A percentile compares a stretch with the other conserved stretches of the same genome.
Conservation (phyloP, 148 eudicot species). For the Rhododendron williamsianum region DNA sequence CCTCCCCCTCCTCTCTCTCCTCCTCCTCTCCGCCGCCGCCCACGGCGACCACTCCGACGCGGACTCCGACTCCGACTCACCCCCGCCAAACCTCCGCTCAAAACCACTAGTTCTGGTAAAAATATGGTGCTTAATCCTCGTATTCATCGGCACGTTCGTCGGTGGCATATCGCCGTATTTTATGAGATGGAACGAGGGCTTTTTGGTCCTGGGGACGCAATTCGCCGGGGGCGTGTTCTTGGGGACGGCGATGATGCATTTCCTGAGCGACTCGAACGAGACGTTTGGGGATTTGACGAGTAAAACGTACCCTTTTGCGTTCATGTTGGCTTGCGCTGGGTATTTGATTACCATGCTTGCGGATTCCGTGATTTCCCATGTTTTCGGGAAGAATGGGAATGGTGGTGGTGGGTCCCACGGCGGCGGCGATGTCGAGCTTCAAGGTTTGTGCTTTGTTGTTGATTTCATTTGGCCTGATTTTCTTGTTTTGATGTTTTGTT, state of each 20-base stretch:
- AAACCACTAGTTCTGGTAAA: conserved; percentile 42
- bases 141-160: conserved; percentile 43
- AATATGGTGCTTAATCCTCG: conserved; percentile 47
- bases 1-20: conserved; percentile 19
- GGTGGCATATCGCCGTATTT: conserved; percentile 64
- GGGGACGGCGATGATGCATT: conserved; percentile 69
- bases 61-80: conserved; percentile 1
- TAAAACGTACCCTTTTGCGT: conserved; percentile 55
- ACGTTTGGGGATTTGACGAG: conserved; percentile 52
- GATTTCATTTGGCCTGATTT: background rate
- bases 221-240: conserved; percentile 66
- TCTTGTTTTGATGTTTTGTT: background rate
- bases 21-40: conserved; percentile 22
- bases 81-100: conserved; percentile 28
- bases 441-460: conserved; percentile 35
- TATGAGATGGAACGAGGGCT: conserved; percentile 58
- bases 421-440: conserved; percentile 22
- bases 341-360: conserved; percentile 61
- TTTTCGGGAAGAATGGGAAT: conserved; percentile 25
- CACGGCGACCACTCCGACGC: conserved; percentile 19
- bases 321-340: conserved; percentile 59
- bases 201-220: conserved; percentile 55
- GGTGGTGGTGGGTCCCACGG: conserved; percentile 7
- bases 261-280: conserved; percentile 55
- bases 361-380: conserved; percentile 34